Conservation (phyloP, 257 asterid genomes). For the Nicotiana undulata region DNA sequence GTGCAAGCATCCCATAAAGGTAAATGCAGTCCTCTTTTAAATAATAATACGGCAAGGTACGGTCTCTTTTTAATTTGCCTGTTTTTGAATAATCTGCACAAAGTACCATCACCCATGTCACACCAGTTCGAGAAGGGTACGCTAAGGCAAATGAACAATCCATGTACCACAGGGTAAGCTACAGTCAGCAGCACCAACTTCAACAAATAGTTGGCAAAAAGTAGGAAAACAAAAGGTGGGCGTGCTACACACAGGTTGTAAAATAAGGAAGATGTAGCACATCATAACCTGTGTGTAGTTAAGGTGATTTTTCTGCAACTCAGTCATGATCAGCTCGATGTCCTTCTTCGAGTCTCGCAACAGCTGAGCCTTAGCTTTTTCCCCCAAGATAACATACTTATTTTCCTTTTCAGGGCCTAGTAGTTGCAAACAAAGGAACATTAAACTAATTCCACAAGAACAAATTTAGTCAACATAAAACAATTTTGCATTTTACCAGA, state of each 20-base stretch:
- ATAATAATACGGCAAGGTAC: background rate
- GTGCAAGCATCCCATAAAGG: background rate
- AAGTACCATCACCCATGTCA: background rate
- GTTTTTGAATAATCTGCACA: background rate
- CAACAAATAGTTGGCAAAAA: background rate
- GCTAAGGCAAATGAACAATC: background rate
- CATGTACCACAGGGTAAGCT: background rate
- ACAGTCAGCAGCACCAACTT: background rate
- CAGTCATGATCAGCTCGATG: slow-evolving; percentile 62
- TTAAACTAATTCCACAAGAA: background rate
- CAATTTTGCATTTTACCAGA: slow-evolving; percentile 39
- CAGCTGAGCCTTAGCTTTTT: slow-evolving; percentile 93
- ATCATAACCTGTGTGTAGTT: slow-evolving; percentile 82
- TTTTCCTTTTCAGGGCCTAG: slow-evolving; percentile 81
- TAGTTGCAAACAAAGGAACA: background rate
- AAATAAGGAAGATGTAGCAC: background rate
- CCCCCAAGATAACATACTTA: slow-evolving; percentile 85
- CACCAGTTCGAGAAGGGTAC: background rate
- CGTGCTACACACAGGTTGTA: background rate
- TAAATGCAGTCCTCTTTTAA: background rate
- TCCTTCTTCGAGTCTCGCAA: slow-evolving; percentile 75
- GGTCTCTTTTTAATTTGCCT: background rate
- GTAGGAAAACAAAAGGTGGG: background rate
- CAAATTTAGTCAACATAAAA: background rate
- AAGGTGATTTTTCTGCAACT: slow-evolving; percentile 88